A percentile compares a stretch with the other conserved stretches of the same genome.
These are phyloP conservation scores for Antitrichia curtipendula DNA, from an alignment of 225 moss, liverwort and hornwort genomes.

Conservation along the genomic window DNA sequence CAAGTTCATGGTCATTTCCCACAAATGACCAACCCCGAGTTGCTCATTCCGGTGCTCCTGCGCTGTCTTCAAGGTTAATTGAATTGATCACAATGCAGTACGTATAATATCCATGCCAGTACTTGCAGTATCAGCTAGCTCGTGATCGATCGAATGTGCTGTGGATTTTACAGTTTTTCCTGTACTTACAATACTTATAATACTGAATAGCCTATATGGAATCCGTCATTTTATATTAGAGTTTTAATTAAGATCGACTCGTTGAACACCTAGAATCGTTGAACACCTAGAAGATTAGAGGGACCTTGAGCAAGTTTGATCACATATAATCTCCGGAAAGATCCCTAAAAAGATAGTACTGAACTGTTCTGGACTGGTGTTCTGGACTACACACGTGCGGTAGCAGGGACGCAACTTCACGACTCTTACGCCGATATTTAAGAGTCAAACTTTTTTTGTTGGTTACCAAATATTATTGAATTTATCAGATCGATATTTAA, in stretches of 20 bases:
- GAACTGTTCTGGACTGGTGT: not conserved
- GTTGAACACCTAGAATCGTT: not conserved
- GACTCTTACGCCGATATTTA: not conserved
- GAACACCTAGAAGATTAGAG: not conserved
- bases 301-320: not conserved
- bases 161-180: not conserved
- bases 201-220: not conserved
- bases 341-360: not conserved
- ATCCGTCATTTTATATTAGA: not conserved
- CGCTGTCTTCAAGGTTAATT: not conserved
- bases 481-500: no score
- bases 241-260: not conserved
- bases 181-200: not conserved
- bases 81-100: not conserved
- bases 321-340: not conserved
- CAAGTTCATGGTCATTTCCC: constrained; percentile 57
- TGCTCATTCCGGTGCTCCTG: constrained; percentile 2
- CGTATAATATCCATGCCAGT: no score
- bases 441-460: not conserved
- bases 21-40: constrained; percentile 42
- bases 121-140: no score
- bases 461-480: not conserved
- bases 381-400: no score
- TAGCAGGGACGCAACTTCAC: not conserved
- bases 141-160: not conserved